phyloP scores from a whole-genome alignment of 2,329 filamentous ascomycete species.

The Hypoxylon sp. region DNA sequence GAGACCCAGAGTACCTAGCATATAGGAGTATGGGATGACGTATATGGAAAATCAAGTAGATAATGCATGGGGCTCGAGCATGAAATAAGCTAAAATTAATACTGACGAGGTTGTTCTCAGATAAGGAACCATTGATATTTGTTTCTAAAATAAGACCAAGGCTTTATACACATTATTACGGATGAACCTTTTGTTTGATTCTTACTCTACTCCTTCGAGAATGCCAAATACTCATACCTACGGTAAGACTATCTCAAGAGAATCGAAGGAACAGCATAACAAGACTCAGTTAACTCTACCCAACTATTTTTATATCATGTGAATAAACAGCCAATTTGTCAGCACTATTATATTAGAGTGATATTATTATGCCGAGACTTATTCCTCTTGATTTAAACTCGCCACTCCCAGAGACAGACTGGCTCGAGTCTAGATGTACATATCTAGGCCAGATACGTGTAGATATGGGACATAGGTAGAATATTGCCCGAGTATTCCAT shows the following conservation, averaged over 20 bases:
- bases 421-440: not conserved
- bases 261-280: not conserved
- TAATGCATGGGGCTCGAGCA: not conserved
- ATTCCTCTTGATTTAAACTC: not conserved
- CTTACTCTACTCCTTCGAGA: not conserved
- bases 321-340: too few species aligned
- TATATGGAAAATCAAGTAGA: not conserved
- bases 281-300: not conserved
- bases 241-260: too few species aligned
- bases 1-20: not conserved
- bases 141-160: not conserved
- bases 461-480: not conserved
- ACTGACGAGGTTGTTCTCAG: not conserved
- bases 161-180: not conserved
- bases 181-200: not conserved
- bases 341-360: not conserved
- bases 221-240: too few species aligned
- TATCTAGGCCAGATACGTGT: not conserved
- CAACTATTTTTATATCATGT: not conserved
- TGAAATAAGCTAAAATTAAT: not conserved
- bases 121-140: not conserved
- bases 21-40: not conserved
- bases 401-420: not conserved
- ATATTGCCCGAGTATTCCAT: conserved; percentile 19
- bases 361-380: not conserved